A percentile compares a stretch with the other conserved stretches of the same genome.
These are phyloP conservation scores for Nepenthes mirabilis DNA, from an alignment of 148 eudicot species.

Conservation along the genomic window DNA sequence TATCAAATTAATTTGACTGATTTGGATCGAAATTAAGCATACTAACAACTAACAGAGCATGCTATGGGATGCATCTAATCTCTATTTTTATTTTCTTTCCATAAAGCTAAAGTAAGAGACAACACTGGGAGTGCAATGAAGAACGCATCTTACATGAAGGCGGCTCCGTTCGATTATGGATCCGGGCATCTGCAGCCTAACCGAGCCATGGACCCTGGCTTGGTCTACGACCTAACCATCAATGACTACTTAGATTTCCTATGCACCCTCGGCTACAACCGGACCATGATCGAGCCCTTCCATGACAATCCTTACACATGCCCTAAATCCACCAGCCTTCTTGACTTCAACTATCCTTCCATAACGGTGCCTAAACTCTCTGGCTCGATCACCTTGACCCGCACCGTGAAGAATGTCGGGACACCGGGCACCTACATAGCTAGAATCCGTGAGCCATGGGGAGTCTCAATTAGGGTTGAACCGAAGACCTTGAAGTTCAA, in stretches of 20 bases:
- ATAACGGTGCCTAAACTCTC: conserved; percentile 35
- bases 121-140: conserved; percentile 28
- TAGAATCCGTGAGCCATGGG: conserved; percentile 18
- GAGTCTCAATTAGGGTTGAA: conserved; percentile 22
- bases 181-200: conserved; percentile 54
- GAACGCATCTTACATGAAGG: conserved; percentile 7
- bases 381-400: conserved; percentile 24
- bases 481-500: conserved; percentile 30
- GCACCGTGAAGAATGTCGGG: conserved; percentile 59
- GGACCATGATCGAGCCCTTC: conserved; percentile 15
- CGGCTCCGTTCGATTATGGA: conserved; percentile 39
- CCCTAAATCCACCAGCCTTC: conserved; percentile 11
- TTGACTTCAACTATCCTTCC: conserved; percentile 46
- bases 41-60: no score
- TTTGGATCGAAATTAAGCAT: no score
- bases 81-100: no score
- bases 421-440: conserved; percentile 26
- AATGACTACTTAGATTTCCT: conserved; percentile 46
- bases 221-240: conserved; percentile 37
- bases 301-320: conserved; percentile 16
- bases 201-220: conserved; percentile 49
- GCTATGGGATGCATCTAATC: no score
- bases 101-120: conserved; percentile 32
- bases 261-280: conserved; percentile 42
- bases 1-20: no score